These are phyloP conservation scores for Entomophthora muscae DNA, from an alignment of 371 early-diverging fungal genomes.

Conservation along the genomic window DNA sequence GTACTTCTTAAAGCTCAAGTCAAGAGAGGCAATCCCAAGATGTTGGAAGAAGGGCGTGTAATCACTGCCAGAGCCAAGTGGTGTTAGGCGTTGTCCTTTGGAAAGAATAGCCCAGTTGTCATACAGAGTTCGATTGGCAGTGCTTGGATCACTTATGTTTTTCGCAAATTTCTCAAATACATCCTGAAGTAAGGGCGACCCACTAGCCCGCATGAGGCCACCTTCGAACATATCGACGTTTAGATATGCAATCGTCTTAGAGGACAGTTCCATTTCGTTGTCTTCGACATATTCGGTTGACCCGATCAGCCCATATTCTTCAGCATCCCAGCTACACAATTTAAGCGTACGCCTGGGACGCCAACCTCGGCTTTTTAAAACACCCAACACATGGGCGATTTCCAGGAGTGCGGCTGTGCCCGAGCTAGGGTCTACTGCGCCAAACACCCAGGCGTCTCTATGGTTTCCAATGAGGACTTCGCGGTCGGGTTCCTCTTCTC, in stretches of 20 bases:
- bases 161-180: neutral
- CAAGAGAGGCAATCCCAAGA: constrained; percentile 1
- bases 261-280: neutral
- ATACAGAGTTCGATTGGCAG: neutral
- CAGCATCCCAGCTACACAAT: constrained; percentile 7
- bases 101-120: constrained; percentile 3
- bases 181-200: neutral
- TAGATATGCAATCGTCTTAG: constrained; percentile 1
- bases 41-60: constrained; percentile 3
- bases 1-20: neutral
- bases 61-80: no score
- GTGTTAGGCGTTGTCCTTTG: no score
- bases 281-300: constrained; percentile 6
- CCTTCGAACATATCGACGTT: constrained; percentile 7
- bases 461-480: constrained; percentile 4
- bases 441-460: constrained; percentile 7
- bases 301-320: constrained; percentile 7
- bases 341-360: constrained; percentile 3
- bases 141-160: neutral
- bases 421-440: constrained; percentile 4
- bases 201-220: neutral
- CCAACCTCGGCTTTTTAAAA: constrained; percentile 2
- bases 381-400: constrained; percentile 1
- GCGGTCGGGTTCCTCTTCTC: constrained; percentile 4
- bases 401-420: neutral